Conservation (phyloP, 2,329 filamentous ascomycete genomes). For the Pseudogymnoascus sp. region DNA sequence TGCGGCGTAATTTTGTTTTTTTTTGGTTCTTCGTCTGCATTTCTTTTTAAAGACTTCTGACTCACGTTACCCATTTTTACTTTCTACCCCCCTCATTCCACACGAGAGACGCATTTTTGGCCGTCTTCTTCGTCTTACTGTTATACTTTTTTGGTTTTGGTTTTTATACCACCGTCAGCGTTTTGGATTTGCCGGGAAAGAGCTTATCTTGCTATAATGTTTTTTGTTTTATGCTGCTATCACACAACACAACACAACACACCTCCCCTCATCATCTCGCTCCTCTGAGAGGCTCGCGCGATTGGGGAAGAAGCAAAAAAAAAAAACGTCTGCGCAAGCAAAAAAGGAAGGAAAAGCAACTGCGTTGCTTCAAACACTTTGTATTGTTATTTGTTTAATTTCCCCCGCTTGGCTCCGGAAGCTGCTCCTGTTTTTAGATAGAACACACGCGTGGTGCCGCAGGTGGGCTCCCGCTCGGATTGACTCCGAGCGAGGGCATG, state of each 20-base stretch:
- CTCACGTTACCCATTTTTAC: neutral
- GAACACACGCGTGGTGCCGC: neutral
- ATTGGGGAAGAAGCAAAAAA: neutral
- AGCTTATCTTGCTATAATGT: neutral
- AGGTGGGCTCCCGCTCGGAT: neutral
- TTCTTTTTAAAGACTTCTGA: slow-evolving; percentile 7
- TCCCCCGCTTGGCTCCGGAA: neutral
- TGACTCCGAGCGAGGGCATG: neutral
- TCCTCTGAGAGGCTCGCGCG: neutral
- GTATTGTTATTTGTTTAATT: slow-evolving; percentile 6
- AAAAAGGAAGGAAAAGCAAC: neutral
- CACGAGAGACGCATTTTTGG: neutral
- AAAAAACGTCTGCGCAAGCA: neutral
- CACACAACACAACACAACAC: neutral
- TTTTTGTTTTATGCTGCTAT: neutral
- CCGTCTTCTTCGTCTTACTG: neutral
- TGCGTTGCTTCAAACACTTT: neutral
- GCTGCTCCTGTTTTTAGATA: neutral
- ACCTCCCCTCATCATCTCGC: neutral
- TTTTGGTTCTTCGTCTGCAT: neutral
- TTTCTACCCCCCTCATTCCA: neutral
- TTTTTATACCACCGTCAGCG: neutral
- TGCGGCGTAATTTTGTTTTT: neutral
- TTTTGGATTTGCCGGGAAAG: neutral
- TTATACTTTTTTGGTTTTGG: neutral